Base-by-base conservation (phyloP, 106 monocot species). In the Alisma plantagoaquatica region DNA sequence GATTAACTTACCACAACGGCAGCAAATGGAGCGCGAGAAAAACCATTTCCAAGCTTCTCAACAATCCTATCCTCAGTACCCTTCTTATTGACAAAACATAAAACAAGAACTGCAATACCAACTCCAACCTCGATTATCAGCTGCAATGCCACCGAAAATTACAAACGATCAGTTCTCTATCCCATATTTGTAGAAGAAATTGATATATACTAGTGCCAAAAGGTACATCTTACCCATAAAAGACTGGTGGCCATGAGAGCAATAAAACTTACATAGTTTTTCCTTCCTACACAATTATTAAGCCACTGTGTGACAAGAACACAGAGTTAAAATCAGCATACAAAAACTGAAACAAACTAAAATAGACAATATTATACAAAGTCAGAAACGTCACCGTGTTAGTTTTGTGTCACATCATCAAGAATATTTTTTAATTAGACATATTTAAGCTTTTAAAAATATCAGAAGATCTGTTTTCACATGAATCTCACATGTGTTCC, bases 241-340 rank as follows among this genome's bases (percentile, higher is more conserved):
- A 98, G 69, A 67, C 96, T 79, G 35, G 71, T 74, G 10, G 85
- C 96, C 96, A 98, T 98, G 51, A 98, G 96, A 48, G 79, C 32
- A 6, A 98, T 85, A 57, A 98, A 98, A 0, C 78, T 85, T 41
- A 85, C 41, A 64, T 98, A 98, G 63, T 98, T 98, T 76, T 82
- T 98, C 70, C 81, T 81, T 54, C 96, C 96, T 44, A 98, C 96
- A 65, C 96, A 98, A 53, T 98, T 98, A 60, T 98, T 98, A 42
- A 98, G 89, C 96, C 96, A 98, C 89, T 98, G 84, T 42, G 32
- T 17, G 62, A 4, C 11, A 30, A 11, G n/a, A 63, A 20, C 22
- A 0, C 24, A 23, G 11, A 32, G 8, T 46, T 3, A 27, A 2
- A n/a, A n/a, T n/a, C n/a, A n/a, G n/a, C n/a, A n/a, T n/a, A n/a